These are phyloP conservation scores for Verticillium dahliae DNA, from an alignment of 2,329 filamentous ascomycete genomes.

Conservation along the genomic window DNA sequence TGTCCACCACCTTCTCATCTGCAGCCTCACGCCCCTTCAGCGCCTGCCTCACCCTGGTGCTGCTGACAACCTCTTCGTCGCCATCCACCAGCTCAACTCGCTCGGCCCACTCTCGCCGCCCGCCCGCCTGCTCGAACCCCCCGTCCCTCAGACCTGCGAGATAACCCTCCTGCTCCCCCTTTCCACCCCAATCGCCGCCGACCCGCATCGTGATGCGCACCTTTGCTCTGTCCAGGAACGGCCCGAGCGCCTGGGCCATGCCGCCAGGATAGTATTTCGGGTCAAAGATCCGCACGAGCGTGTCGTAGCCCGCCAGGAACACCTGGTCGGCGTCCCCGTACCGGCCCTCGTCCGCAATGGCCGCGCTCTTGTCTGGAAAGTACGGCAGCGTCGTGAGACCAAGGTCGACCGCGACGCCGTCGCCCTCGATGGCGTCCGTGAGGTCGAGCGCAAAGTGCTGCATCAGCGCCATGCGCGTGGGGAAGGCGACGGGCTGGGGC, in stretches of 20 bases:
- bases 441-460: conserved; percentile 56
- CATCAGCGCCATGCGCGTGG: conserved; percentile 66
- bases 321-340: conserved; percentile 47
- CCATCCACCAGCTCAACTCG: conserved; percentile 53
- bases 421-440: not conserved
- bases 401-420: conserved; percentile 47
- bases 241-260: conserved; percentile 49
- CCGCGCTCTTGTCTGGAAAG: conserved; percentile 64
- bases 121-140: conserved; percentile 45
- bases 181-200: conserved; percentile 53
- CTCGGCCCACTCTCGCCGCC: conserved; percentile 48
- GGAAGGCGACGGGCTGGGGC: conserved; percentile 61
- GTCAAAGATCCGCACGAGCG: conserved; percentile 64
- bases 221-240: conserved; percentile 57
- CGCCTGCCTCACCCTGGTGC: conserved; percentile 57
- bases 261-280: conserved; percentile 58
- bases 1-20: conserved; percentile 39
- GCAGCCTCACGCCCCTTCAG: conserved; percentile 35
- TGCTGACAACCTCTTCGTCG: conserved; percentile 38
- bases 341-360: conserved; percentile 41
- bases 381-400: conserved; percentile 66
- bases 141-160: conserved; percentile 40
- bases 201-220: conserved; percentile 60
- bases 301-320: conserved; percentile 72
- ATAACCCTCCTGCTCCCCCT: conserved; percentile 47